Base-by-base conservation (phyloP, 2,329 filamentous ascomycete species). In the Fusarium brevicatenulatum region DNA sequence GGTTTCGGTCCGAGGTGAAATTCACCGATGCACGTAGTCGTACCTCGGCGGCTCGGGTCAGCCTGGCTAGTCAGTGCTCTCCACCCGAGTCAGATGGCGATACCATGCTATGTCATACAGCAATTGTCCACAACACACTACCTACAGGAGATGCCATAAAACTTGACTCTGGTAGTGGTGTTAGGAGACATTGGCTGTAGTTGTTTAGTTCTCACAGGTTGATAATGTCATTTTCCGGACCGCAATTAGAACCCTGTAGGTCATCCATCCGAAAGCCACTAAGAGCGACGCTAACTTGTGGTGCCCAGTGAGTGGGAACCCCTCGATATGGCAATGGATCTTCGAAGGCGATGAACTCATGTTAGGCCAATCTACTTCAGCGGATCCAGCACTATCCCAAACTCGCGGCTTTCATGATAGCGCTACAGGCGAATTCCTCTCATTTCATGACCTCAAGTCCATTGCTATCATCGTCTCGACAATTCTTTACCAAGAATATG, bases 261-360 rank as follows among this genome's bases (percentile, higher is more conserved):
- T 43, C 19, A 7, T 6, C 19, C 44, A 11, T 5, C 25, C 11
- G 16, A 30, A 18, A 23, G 9, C 2, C 25, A 32, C 19, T 19
- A 18, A 55, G 2, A 2, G 10, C 4, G 10, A 39, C 21, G 19
- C 28, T 55, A 23, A 55, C 37, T 7, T 12, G 1, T 0, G 1
- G 5, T 43, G 25, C 0, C 16, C 19, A 55, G 52, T 55, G 9
- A 23, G 13, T n/a, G 37, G 21, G 7, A 23, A 43, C 16, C 21
- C 19, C 8, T 55, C 25, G 9, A 42, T 55, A 23, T 55, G 52
- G 52, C 37, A 55, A 19, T 55, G 52, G 52, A 55, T 43, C 4
- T 43, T 55, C 8, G 52, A 55, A 21, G 25, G 11, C 3, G 19
- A 55, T 15, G 25, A 49, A 19, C 28, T 30, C 7, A 6, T 42